Evolutionary conservation across 2,329 filamentous ascomycete genomes (phyloP).

Genomic region (Anthostomella pinea): DNA sequence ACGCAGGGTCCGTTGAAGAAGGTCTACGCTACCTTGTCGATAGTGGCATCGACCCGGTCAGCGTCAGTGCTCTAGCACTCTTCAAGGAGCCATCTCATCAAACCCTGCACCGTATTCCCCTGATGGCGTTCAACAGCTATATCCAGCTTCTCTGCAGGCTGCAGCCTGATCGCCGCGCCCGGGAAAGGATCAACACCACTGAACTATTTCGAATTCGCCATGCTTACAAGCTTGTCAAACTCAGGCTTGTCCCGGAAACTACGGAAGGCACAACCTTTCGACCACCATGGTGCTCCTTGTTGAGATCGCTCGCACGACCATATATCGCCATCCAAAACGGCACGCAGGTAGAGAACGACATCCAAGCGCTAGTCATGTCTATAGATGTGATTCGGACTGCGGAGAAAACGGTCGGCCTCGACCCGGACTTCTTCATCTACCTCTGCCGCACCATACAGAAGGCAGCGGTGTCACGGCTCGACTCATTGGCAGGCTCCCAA

Average conservation of each 20-base stretch:
- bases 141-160: slow-evolving; percentile 48
- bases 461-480: slow-evolving; percentile 20
- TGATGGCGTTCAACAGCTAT: slow-evolving; percentile 47
- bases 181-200: slow-evolving; percentile 17
- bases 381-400: slow-evolving; percentile 31
- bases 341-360: slow-evolving; percentile 22
- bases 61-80: slow-evolving; percentile 19
- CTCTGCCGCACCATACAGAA: slow-evolving; percentile 36
- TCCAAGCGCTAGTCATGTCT: slow-evolving; percentile 32
- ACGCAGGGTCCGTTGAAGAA: slow-evolving; percentile 46
- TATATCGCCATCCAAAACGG: slow-evolving; percentile 30
- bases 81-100: slow-evolving; percentile 17
- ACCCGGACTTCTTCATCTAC: slow-evolving; percentile 35
- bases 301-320: slow-evolving; percentile 36
- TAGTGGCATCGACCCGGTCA: slow-evolving; percentile 30
- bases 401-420: slow-evolving; percentile 29
- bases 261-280: slow-evolving; percentile 32
- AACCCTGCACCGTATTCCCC: slow-evolving; percentile 30
- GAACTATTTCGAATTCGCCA: slow-evolving; percentile 29
- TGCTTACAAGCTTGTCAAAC: slow-evolving; percentile 33
- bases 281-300: slow-evolving; percentile 42
- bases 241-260: slow-evolving; percentile 25
- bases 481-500: too few relatives aligned
- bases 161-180: slow-evolving; percentile 28
- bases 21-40: slow-evolving; percentile 51